Evolutionary conservation across 176 grass and related monocot species (phyloP), one percentile per base, ranked within the genome.

Genomic region (Oryza rufipogon): DNA sequence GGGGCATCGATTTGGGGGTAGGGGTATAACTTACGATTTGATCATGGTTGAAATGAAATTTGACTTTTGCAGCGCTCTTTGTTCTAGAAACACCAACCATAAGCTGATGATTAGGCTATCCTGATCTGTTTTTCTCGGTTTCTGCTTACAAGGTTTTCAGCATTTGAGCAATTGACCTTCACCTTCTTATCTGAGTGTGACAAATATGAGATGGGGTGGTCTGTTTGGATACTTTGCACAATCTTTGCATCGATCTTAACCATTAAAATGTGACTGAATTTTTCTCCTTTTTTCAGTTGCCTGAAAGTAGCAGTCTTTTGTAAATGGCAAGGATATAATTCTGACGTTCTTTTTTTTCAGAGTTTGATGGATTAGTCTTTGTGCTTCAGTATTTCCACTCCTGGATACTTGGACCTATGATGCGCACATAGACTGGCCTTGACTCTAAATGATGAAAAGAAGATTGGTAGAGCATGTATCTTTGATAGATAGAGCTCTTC

Each of bases 381-480:
- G 11, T 42, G 64, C 49, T 52, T 70, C 49, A 32, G 28, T 76
- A 49, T 80, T 38, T 60, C 38, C 13, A 12, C 63, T 33, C n/a
- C 20, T 81, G 71, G 73, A 71, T 70, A 48, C 42, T 76, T 81
- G 77, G 17, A 52, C 22, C 22, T 64, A n/a, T 3, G 11, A 16
- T 44, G 11, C 66, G 11, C 41, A 36, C n/a, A 71, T 39, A 72
- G 17, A 47, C 28, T 66, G 10, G 15, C 7, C 28, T 74, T 65
- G 68, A 11, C 19, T 11, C 15, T n/a, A 60, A 81, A 81, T 71
- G 71, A 81, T 58, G 39, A 11, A 49, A 58, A 16, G 41, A 63
- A 84, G 76, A 92, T 74, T 80, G n/a, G 30, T 33, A 66, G 32
- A 15, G 41, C 64, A 30, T 74, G 19, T 42, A 51, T 67, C 52